These are phyloP conservation scores for Epichloe coenophiala DNA, from an alignment of 2,329 filamentous ascomycete genomes.

Conservation along the genomic window DNA sequence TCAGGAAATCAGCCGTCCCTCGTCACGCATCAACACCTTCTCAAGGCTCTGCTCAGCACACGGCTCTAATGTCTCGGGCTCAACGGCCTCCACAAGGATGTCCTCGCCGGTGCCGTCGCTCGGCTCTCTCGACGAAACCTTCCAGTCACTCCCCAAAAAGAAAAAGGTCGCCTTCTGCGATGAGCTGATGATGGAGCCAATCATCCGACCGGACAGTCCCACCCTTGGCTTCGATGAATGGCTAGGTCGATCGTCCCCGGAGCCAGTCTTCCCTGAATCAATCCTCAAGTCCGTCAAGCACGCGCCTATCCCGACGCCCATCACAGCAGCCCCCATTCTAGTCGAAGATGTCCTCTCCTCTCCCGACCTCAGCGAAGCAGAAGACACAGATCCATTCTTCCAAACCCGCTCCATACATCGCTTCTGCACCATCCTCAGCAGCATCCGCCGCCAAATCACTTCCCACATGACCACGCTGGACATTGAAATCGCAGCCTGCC, in stretches of 20 bases:
- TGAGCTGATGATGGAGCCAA: conserved; percentile 26
- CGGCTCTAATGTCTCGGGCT: conserved; percentile 31
- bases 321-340: background rate
- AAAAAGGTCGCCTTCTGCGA: conserved; percentile 27
- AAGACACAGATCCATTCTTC: conserved; percentile 22
- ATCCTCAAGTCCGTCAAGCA: conserved; percentile 8
- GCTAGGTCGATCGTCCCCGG: conserved; percentile 12
- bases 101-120: conserved; percentile 34
- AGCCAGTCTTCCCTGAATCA: conserved; percentile 10
- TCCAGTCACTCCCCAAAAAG: conserved; percentile 16
- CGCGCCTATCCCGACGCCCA: background rate
- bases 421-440: conserved; percentile 33
- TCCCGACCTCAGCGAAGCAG: conserved; percentile 1
- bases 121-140: conserved; percentile 7
- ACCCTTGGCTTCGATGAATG: conserved; percentile 42
- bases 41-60: conserved; percentile 33
- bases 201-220: conserved; percentile 45
- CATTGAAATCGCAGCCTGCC: conserved; percentile 20
- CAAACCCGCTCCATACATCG: conserved; percentile 32
- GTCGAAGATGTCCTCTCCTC: conserved; percentile 1
- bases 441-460: conserved; percentile 34
- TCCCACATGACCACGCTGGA: conserved; percentile 35
- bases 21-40: conserved; percentile 22
- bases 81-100: conserved; percentile 27
- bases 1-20: conserved; percentile 27